These are phyloP conservation scores for Pezicula radicicola DNA, from an alignment of 2,329 filamentous ascomycete species.

Conservation along the genomic window DNA sequence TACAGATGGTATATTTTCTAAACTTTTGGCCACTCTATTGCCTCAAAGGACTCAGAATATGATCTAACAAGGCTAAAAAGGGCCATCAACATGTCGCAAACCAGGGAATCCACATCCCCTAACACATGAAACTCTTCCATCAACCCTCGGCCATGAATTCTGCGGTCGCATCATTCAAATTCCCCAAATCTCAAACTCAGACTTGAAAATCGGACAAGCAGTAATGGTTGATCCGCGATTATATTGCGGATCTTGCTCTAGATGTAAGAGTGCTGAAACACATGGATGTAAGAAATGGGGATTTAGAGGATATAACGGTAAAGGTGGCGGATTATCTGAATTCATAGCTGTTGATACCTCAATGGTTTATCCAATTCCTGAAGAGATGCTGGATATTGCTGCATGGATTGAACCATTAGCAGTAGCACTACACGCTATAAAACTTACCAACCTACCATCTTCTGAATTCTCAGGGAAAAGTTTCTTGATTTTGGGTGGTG, in stretches of 20 bases:
- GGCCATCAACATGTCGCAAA: no score
- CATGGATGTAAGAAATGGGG: neutral
- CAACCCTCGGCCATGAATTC: constrained; percentile 1
- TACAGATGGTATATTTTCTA: neutral
- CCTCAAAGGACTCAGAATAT: no score
- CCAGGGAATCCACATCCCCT: neutral
- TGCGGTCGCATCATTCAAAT: neutral
- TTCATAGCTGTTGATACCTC: neutral
- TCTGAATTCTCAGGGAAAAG: neutral
- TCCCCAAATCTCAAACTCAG: neutral
- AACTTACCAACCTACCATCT: neutral
- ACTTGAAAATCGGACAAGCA: neutral
- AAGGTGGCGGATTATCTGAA: constrained; percentile 1
- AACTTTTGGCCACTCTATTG: no score
- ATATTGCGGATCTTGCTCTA: neutral
- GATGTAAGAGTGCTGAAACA: neutral
- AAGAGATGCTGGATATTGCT: neutral
- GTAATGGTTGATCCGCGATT: neutral
- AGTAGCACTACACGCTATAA: neutral
- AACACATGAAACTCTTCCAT: neutral
- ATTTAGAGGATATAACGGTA: neutral
- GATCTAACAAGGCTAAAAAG: no score
- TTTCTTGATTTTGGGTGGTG: constrained; percentile 4
- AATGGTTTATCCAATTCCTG: neutral
- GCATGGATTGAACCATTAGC: constrained; percentile 3